phyloP scores from a whole-genome alignment of 23 red algal species.

The Gracilariopsis chorda region DNA sequence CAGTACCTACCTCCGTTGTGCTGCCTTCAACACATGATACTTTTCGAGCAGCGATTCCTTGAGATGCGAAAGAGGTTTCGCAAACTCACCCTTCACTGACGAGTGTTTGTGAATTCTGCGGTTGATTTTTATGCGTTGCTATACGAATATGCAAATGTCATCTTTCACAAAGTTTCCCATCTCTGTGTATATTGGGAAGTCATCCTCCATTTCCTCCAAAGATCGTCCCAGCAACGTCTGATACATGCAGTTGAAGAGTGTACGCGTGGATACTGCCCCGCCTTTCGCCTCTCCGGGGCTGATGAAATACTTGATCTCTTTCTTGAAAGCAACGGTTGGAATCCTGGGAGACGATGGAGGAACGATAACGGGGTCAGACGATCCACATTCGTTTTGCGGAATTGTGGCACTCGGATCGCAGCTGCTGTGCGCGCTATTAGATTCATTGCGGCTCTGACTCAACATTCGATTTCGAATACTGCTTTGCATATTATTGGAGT shows the following conservation, averaged over 20 bases:
- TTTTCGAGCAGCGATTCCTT: background rate
- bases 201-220: background rate
- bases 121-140: background rate
- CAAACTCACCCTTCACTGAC: background rate
- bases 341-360: background rate
- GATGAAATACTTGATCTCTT: background rate
- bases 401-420: no score
- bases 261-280: background rate
- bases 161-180: background rate
- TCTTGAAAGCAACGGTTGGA: background rate
- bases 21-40: background rate
- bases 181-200: background rate
- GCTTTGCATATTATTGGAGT: no score
- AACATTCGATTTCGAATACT: no score
- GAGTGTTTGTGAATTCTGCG: background rate
- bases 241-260: background rate
- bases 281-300: background rate
- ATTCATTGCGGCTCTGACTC: no score
- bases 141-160: background rate
- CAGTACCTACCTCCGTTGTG: background rate
- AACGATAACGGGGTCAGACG: no score
- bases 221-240: background rate
- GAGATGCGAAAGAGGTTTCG: background rate
- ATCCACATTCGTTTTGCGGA: no score
- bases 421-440: no score